Evolutionary conservation across 345 rosid genomes (phyloP), one percentile per base, ranked within the genome.

Genomic region (Salix koriyanagi): DNA sequence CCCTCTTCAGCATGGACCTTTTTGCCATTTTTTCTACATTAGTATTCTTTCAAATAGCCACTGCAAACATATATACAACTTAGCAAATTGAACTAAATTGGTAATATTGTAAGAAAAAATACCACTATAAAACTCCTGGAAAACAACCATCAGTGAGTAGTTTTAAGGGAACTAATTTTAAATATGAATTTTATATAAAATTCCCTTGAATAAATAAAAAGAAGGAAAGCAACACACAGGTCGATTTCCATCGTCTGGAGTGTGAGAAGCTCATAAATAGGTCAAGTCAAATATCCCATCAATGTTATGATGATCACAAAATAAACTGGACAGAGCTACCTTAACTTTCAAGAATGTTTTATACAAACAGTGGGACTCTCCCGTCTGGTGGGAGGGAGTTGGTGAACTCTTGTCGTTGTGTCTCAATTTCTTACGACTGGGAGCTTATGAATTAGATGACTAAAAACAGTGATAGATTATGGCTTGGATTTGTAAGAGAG

Each of bases 341-440:
- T 41, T 41, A 41, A 10, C 3, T 2, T 41, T 41, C 44, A 41
- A 41, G 44, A 41, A 41, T 41, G 2, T 41, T 41, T 41, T 41
- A 41, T 41, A 41, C 44, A 41, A 41, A 41, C 90, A 86, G 44
- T 5, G 37, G 37, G 37, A 34, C 37, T 34, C 37, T 34, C 37
- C 37, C 37, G 37, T 34, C 37, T 34, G 37, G 37, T 5, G 37
- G 37, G 37, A 34, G 6, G 37, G 37, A 34, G 37, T 34, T 34
- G 37, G 37, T 34, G 36, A 4, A 34, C 36, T 34, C 36, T 34
- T 34, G 36, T 34, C 36, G 36, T 34, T 0, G 36, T 34, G 36
- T 34, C 36, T 34, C 36, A 34, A 34, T 34, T 34, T 34, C 36
- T 34, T 5, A 34, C 36, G 6, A 4, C 5, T 4, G 36, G 36